Base-by-base conservation (phyloP, 768 basidiomycete genomes). In the Tulasnella sp. region DNA sequence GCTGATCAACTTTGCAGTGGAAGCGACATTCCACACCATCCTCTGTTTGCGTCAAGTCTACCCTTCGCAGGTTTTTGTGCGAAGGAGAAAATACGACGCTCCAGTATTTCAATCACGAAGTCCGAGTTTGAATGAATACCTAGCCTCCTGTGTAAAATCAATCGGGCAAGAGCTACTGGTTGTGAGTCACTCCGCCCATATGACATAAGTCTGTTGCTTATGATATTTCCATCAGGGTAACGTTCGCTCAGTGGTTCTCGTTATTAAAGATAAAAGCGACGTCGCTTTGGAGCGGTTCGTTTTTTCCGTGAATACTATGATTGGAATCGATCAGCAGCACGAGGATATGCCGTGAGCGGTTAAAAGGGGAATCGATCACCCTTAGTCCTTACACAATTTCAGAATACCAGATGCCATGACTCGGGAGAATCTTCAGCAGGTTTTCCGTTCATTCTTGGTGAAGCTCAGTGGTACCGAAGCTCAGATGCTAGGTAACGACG, bases 41-140 rank as follows among this genome's bases (percentile, higher is more conserved):
- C 89, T 99, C 7, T 98, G 94, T 83, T 91, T 96, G 39, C 92
- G 97, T 27, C 92, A 94, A 82, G 88, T 99, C 74, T 99, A 98
- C 83, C 97, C 97, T 0, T 87, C 92, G 62, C 94, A 94, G 78
- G 88, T 98, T 27, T 99, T 99, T 84, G 88, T 93, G 52, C 89
- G 95, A 58, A 89, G 94, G 79, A 93, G 93, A 86, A 96, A 96
- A 84, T 98, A 96, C 84, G 91, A 95, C 80, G 93, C 93, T 0
- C 93, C 95, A 0, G 95, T 97, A 14, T 98, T 91, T 84, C 96
- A 98, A 86, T 95, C 94, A 4, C 84, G 96, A n/a, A 94, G 97
- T 84, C 96, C 96, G 2, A 90, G 90, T 58, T 87, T 99, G 76
- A 93, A 94, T 81, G 91, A 93, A 71, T 99, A 98, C 84, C 92